phyloP scores from a whole-genome alignment of 805 yeast species.

The Teunomyces lycoperdinae region DNA sequence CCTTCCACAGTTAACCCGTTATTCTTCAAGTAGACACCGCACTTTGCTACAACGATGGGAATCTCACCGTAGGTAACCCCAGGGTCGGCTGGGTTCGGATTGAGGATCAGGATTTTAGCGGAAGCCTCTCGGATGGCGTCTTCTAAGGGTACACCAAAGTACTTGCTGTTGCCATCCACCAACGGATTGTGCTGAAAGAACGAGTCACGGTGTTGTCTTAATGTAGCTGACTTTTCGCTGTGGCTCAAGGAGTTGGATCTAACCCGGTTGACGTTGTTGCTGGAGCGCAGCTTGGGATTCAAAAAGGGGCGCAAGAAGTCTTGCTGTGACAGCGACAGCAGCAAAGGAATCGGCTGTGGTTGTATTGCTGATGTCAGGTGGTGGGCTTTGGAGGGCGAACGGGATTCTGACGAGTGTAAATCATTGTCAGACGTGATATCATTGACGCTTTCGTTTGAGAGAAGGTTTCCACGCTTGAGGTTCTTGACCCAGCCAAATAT shows the following conservation, averaged over 20 bases:
- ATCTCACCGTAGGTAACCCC: slow-evolving; percentile 80
- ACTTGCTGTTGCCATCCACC: slow-evolving; percentile 51
- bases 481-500: slow-evolving; percentile 47
- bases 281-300: slow-evolving; percentile 49
- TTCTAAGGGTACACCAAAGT: slow-evolving; percentile 75
- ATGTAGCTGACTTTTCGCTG: slow-evolving; percentile 25
- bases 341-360: slow-evolving; percentile 4
- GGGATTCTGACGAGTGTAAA: slow-evolving; percentile 12
- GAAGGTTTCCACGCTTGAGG: slow-evolving; percentile 34
- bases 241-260: slow-evolving; percentile 36
- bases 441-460: slow-evolving; percentile 38
- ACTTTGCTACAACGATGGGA: slow-evolving; percentile 93
- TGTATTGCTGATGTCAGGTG: neutral
- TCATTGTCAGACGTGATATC: slow-evolving; percentile 25
- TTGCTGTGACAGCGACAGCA: slow-evolving; percentile 8
- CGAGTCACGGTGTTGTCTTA: slow-evolving; percentile 50
- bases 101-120: slow-evolving; percentile 67
- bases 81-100: slow-evolving; percentile 47
- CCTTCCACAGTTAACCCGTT: slow-evolving; percentile 83
- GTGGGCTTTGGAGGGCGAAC: slow-evolving; percentile 13
- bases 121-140: slow-evolving; percentile 72
- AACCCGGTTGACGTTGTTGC: slow-evolving; percentile 42
- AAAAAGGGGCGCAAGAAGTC: slow-evolving; percentile 45
- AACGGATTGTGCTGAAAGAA: slow-evolving; percentile 44
- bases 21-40: slow-evolving; percentile 81